Evolutionary conservation across 2,329 filamentous ascomycete genomes (phyloP), one percentile per base, ranked within the genome.

Genomic region (Pestalotiopsis sp.): DNA sequence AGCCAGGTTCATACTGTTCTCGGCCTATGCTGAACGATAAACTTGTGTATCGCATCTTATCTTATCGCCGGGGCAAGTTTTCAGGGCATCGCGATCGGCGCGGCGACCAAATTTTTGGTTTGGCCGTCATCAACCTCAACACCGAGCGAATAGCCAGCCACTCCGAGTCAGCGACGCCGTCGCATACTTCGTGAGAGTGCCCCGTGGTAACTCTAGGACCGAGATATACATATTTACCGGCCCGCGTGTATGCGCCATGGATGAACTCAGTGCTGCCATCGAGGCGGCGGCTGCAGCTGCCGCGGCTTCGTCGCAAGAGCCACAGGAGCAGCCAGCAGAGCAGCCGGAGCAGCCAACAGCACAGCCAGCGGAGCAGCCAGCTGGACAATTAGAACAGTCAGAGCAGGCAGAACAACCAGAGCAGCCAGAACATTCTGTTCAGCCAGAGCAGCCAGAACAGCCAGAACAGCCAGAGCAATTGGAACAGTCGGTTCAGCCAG

Each of bases 51-150:
- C 64, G 36, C n/a, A 31, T 52, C 39, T 56, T 58, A 58, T 52
- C 36, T 66, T 66, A 66, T 66, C 64, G 64, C 56, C 68, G 68
- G 69, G 69, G 69, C 69, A 69, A 66, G 68, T 69, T 68, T 69
- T 69, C 67, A 71, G 69, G 69, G 69, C 67, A 71, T 71, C 68
- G 66, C 60, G 68, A 64, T 69, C 69, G 69, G 69, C 64, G 67
- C 38, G 64, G 9, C 58, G 59, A 36, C 68, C 66, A 71, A 71
- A 69, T 68, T 71, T 71, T 69, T 64, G 59, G 59, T 39, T 61
- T 65, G 64, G 68, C 67, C 66, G 25, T 67, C 66, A 65, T 68
- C 63, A 45, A 64, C 61, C 27, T n/a, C 36, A 36, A 58, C 38
- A 36, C 57, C 52, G 14, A 27, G 36, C 64, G 36, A 52, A 39